Evolutionary conservation across 495 filamentous ascomycete genomes (phyloP), one percentile per base, ranked within the genome.

Genomic region (Neurospora sp.): DNA sequence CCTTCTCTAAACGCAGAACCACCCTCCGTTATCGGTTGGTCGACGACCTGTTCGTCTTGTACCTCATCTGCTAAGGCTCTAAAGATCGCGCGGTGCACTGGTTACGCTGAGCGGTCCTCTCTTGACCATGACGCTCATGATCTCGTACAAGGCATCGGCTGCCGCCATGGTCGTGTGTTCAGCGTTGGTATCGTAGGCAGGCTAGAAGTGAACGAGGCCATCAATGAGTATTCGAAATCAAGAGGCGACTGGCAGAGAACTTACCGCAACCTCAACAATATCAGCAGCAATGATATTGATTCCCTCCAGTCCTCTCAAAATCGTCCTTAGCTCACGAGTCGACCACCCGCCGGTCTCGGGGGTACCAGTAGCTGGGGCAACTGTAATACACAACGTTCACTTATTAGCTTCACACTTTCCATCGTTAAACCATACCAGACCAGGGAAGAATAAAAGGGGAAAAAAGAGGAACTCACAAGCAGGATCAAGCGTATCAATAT

Each of bases 81-180:
- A 62, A 35, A 62, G 14, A 62, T 62, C 54, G 23, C 7, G 23
- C 54, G 54, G 27, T 27, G 27, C 27, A 62, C 27, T 42, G 78
- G 78, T 79, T 10, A 78, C 78, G 72, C 79, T 82, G 18, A 82
- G 74, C 39, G 80, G 80, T 5, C 84, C 84, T 66, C 83, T 83
- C 86, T 93, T 94, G 4, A 94, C 91, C 88, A 94, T 92, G 76
- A 93, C 90, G 35, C 91, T 95, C 86, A 97, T 90, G 75, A 96
- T 91, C 84, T 97, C 93, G 82, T 91, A 97, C 14, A 91, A 88
- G 12, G 91, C 88, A 82, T 96, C 92, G 6, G 93, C 92, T 3
- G 92, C 93, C 10, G 92, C 92, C 82, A 96, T 87, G 39, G 93
- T 93, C 14, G 93, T 97, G 77, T 91, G 90, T 86, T 97, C 93